Evolutionary conservation across 2,329 filamentous ascomycete genomes (phyloP).

Genomic region (Monilinia laxa): DNA sequence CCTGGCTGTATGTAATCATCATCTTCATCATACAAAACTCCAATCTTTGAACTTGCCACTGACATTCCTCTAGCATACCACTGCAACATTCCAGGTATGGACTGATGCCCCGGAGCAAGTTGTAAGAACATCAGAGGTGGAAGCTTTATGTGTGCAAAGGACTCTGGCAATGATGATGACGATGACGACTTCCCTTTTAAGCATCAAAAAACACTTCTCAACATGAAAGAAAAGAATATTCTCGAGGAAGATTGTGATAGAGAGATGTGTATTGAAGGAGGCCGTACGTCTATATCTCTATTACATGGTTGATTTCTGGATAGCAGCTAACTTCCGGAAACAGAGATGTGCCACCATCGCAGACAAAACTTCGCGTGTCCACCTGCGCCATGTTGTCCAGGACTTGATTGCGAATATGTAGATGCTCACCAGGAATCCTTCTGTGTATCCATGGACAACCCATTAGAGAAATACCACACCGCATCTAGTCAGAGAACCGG

Average conservation of each 20-base stretch:
- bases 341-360: not conserved
- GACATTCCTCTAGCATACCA: not conserved
- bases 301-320: too few species aligned
- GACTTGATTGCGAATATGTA: not conserved
- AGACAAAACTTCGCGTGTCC: slow-evolving; percentile 1
- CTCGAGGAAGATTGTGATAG: not conserved
- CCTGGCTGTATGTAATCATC: not conserved
- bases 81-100: not conserved
- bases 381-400: not conserved
- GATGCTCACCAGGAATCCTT: not conserved
- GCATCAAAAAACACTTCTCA: not conserved
- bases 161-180: not conserved
- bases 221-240: not conserved
- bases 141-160: not conserved
- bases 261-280: slow-evolving; percentile 3
- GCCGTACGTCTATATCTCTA: not conserved
- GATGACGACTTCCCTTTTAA: slow-evolving; percentile 3
- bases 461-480: not conserved
- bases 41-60: too few species aligned
- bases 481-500: not conserved
- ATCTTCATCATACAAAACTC: not conserved
- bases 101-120: slow-evolving; percentile 6
- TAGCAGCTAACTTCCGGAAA: not conserved
- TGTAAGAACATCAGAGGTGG: not conserved
- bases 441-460: not conserved